A percentile compares a stretch with the other conserved stretches of the same genome.
These are phyloP conservation scores for Tylopilus vinaceipallidus DNA, from an alignment of 768 basidiomycete species.

Conservation along the genomic window DNA sequence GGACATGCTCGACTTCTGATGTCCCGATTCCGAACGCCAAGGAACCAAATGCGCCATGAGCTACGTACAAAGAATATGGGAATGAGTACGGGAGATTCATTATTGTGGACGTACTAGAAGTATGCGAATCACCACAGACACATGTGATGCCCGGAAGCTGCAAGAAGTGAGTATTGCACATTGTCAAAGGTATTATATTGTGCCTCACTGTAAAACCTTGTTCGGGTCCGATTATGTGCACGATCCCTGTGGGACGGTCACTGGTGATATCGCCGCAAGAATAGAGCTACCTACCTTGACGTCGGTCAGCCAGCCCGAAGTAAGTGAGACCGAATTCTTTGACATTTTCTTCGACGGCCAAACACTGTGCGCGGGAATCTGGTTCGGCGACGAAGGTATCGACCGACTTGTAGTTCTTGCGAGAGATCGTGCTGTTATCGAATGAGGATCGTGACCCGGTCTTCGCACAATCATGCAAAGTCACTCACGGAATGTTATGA, in stretches of 20 bases:
- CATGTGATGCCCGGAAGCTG: slow-evolving; percentile 77
- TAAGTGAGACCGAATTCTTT: slow-evolving; percentile 91
- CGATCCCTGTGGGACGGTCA: slow-evolving; percentile 55
- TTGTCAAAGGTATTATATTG: neutral
- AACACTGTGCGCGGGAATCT: slow-evolving; percentile 81
- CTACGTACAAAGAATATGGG: slow-evolving; percentile 34
- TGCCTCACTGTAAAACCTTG: slow-evolving; percentile 80
- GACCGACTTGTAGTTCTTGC: slow-evolving; percentile 73
- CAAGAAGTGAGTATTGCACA: neutral
- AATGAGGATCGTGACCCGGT: neutral
- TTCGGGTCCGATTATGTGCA: slow-evolving; percentile 90
- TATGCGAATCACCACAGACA: slow-evolving; percentile 93
- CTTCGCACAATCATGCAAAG: neutral
- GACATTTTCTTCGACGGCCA: slow-evolving; percentile 84
- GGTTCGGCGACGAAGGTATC: slow-evolving; percentile 77
- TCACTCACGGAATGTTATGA: slow-evolving; percentile 80
- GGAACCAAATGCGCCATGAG: slow-evolving; percentile 91
- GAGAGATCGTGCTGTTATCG: slow-evolving; percentile 56
- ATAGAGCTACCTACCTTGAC: slow-evolving; percentile 60
- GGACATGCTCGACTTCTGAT: slow-evolving; percentile 91
- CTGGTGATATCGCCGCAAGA: slow-evolving; percentile 1
- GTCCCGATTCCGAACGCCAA: slow-evolving; percentile 93
- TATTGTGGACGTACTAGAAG: slow-evolving; percentile 62
- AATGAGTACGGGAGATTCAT: neutral
- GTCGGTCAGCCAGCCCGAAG: slow-evolving; percentile 85